Percentiles rank a stretch among this genome's conserved stretches.
These are phyloP conservation scores for Porcisia hertigi DNA, from an alignment of 208 protist species.

Conservation along the genomic window DNA sequence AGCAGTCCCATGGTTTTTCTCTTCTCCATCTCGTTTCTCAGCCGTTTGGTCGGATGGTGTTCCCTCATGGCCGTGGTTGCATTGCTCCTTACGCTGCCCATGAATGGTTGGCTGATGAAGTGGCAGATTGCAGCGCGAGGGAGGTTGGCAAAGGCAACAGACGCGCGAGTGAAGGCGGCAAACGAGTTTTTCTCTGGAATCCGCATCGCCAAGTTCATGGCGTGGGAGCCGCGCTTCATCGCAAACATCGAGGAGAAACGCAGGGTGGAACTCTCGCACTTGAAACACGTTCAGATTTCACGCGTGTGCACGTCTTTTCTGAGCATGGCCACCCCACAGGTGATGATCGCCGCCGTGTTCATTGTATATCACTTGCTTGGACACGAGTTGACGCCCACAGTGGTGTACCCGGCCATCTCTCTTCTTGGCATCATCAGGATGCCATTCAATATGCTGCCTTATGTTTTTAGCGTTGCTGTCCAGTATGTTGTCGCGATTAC, in stretches of 20 bases:
- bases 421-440: constrained; percentile 27
- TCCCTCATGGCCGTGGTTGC: constrained; percentile 71
- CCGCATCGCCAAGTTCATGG: constrained; percentile 93
- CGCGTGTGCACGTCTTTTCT: constrained; percentile 51
- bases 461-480: constrained; percentile 49
- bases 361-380: constrained; percentile 48
- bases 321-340: constrained; percentile 55
- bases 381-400: constrained; percentile 55
- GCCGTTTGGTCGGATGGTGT: constrained; percentile 56
- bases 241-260: constrained; percentile 47
- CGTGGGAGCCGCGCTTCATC: constrained; percentile 87
- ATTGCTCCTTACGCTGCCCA: constrained; percentile 65
- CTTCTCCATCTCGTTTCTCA: constrained; percentile 46
- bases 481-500: constrained; percentile 41
- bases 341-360: constrained; percentile 62
- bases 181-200: constrained; percentile 94
- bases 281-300: constrained; percentile 37
- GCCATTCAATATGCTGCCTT: constrained; percentile 82
- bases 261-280: constrained; percentile 39
- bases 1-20: constrained; percentile 73
- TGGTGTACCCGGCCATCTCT: constrained; percentile 51
- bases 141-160: constrained; percentile 47
- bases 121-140: constrained; percentile 25
- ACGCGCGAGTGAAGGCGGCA: constrained; percentile 86
- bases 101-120: constrained; percentile 59